phyloP scores from a whole-genome alignment of 2,329 filamentous ascomycete genomes.

The Dactylellina sp. region DNA sequence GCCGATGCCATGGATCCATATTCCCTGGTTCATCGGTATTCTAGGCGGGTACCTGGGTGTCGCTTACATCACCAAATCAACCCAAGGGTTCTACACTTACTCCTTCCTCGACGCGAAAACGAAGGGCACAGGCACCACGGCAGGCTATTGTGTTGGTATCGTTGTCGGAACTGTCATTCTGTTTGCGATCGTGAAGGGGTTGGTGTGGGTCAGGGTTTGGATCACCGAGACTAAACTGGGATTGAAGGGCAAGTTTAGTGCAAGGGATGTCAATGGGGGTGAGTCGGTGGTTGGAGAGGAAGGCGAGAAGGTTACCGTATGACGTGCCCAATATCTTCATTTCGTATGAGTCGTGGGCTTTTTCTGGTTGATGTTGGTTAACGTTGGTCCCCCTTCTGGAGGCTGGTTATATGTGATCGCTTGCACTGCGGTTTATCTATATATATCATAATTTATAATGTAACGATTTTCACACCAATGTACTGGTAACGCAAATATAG shows the following conservation, averaged over 20 bases:
- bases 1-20: conserved; percentile 73
- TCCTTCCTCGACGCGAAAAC: conserved; percentile 75
- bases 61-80: conserved; percentile 78
- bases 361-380: no score
- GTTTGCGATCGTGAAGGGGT: conserved; percentile 68
- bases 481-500: background rate
- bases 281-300: conserved; percentile 59
- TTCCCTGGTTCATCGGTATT: conserved; percentile 76
- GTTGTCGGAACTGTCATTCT: conserved; percentile 68
- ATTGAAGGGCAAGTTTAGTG: conserved; percentile 63
- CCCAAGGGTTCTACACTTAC: conserved; percentile 81
- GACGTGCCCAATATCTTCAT: background rate
- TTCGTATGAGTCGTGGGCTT: no score
- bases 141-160: conserved; percentile 74
- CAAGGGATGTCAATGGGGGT: conserved; percentile 57
- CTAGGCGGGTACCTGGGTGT: conserved; percentile 78
- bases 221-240: conserved; percentile 66
- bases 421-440: background rate
- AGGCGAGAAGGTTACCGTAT: conserved; percentile 55
- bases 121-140: conserved; percentile 70
- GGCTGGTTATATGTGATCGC: background rate
- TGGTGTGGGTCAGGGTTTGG: conserved; percentile 69
- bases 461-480: no score
- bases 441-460: conserved; percentile 13
- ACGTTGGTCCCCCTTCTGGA: no score